A percentile compares a stretch with the other conserved stretches of the same genome.
Evolutionary conservation across 257 asterid genomes (phyloP).

Genomic region (Nicotiana paniculata): DNA sequence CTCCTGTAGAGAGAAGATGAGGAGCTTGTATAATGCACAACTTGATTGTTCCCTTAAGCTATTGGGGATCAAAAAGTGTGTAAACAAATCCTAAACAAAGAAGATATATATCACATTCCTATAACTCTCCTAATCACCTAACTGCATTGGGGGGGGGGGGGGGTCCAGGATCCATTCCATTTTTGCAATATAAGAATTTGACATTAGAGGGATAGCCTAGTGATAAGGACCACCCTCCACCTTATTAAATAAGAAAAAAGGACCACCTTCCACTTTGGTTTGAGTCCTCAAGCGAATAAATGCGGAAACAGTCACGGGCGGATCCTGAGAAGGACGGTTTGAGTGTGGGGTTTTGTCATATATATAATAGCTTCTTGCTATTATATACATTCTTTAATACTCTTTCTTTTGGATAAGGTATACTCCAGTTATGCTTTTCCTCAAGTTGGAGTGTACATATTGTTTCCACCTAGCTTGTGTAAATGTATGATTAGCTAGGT

Average conservation of each 20-base stretch:
- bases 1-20: neutral
- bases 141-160: neutral
- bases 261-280: neutral
- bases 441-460: neutral
- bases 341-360: neutral
- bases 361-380: neutral
- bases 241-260: neutral
- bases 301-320: neutral
- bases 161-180: neutral
- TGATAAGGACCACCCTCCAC: neutral
- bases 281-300: neutral
- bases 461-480: neutral
- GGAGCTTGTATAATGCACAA: neutral
- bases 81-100: neutral
- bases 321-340: neutral
- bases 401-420: too few species aligned
- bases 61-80: neutral
- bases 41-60: neutral
- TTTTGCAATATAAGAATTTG: neutral
- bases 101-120: neutral
- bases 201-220: neutral
- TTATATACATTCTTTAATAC: neutral
- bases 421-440: neutral
- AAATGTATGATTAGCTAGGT: neutral
- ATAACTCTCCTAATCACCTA: neutral